A percentile compares a stretch with the other conserved stretches of the same genome.
Evolutionary conservation across 176 grass and related monocot genomes (phyloP).

Genomic region (Echinochloa phyllopogon): DNA sequence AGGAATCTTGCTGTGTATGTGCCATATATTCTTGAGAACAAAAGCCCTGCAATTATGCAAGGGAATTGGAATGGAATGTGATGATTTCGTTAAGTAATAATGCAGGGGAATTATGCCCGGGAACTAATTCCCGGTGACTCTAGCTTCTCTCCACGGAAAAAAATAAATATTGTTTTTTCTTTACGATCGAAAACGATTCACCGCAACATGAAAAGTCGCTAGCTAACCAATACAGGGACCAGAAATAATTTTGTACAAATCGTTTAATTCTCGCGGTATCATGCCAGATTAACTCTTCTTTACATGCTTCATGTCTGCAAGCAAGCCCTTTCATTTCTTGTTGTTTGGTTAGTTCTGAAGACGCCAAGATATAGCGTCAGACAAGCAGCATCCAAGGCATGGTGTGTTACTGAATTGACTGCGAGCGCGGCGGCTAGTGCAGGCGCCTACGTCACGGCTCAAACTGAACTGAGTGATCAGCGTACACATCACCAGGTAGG

Average conservation of each 20-base stretch:
- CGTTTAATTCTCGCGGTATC: background rate
- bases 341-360: conserved; percentile 14
- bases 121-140: conserved; percentile 38
- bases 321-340: background rate
- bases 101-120: conserved; percentile 34
- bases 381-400: background rate
- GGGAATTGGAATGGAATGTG: conserved; percentile 46
- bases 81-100: conserved; percentile 39
- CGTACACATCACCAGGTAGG: conserved; percentile 27
- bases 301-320: background rate
- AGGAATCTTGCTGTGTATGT: conserved; percentile 3
- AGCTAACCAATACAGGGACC: background rate
- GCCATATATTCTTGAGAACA: conserved; percentile 29
- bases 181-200: background rate
- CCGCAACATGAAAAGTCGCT: background rate
- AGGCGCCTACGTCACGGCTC: background rate
- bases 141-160: background rate
- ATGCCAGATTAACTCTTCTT: background rate
- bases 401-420: background rate
- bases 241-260: background rate
- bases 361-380: conserved; percentile 7
- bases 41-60: conserved; percentile 38
- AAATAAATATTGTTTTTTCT: background rate
- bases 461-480: background rate
- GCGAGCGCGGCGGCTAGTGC: background rate